These are phyloP conservation scores for Rhizopogon sp. DNA, from an alignment of 768 basidiomycete species.

Conservation along the genomic window DNA sequence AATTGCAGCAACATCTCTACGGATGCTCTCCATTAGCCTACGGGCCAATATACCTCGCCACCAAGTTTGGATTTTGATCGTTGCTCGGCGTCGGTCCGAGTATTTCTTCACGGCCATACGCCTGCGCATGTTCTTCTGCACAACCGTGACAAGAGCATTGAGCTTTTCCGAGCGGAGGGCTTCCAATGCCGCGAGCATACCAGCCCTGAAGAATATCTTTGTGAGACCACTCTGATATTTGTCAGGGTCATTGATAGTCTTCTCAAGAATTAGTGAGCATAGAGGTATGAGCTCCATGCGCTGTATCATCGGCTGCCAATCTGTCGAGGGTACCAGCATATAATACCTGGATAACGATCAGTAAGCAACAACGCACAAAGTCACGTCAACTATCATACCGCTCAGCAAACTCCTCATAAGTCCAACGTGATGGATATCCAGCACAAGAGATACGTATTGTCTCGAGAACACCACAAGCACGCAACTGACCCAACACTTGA, in stretches of 20 bases:
- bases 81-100: conserved; percentile 57
- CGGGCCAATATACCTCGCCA: conserved; percentile 87
- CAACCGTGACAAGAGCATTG: conserved; percentile 87
- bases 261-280: conserved; percentile 79
- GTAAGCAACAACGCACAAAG: conserved; percentile 3
- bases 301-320: conserved; percentile 86
- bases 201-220: conserved; percentile 99
- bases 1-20: conserved; percentile 69
- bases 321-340: conserved; percentile 85
- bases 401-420: conserved; percentile 97
- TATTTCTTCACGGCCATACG: conserved; percentile 82
- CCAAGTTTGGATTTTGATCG: conserved; percentile 89
- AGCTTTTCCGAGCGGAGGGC: conserved; percentile 83
- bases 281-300: conserved; percentile 73
- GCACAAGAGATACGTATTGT: conserved; percentile 99
- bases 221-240: conserved; percentile 97
- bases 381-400: conserved; percentile 47
- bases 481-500: conserved; percentile 89
- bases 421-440: conserved; percentile 97
- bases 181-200: conserved; percentile 96
- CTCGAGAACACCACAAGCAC: conserved; percentile 98
- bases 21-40: conserved; percentile 62
- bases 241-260: conserved; percentile 87
- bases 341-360: conserved; percentile 66
- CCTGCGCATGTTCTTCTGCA: conserved; percentile 96